phyloP scores from a whole-genome alignment of 306 rosid genomes.

The Glycine latifolia region DNA sequence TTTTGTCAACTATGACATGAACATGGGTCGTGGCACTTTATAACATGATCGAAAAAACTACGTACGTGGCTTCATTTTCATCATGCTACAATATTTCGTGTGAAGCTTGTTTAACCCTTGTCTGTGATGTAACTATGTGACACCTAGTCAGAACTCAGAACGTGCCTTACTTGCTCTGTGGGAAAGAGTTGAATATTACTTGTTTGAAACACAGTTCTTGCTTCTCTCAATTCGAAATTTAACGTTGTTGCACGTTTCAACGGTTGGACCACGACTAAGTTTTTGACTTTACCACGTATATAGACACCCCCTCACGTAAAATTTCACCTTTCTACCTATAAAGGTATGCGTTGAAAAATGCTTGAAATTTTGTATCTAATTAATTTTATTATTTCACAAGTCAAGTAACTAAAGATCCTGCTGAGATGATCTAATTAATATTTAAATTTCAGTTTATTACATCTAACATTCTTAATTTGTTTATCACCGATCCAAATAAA shows the following conservation, averaged over 20 bases:
- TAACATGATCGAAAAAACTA: neutral
- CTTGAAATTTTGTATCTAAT: neutral
- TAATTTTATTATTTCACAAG: neutral
- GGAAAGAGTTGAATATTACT: constrained; percentile 36
- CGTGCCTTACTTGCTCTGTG: neutral
- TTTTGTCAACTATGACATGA: constrained; percentile 23
- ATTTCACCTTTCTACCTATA: neutral
- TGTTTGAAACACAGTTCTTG: constrained; percentile 6
- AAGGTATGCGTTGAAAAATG: no score
- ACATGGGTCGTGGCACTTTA: neutral
- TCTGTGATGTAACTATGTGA: neutral
- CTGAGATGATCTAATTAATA: neutral
- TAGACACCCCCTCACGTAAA: constrained; percentile 24
- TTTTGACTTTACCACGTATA: constrained; percentile 5
- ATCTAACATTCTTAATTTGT: no score
- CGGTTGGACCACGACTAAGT: neutral
- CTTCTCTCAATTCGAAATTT: neutral
- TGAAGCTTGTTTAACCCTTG: neutral
- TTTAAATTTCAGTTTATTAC: neutral
- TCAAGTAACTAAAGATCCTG: neutral
- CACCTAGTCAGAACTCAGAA: neutral
- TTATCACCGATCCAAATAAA: no score
- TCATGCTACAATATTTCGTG: neutral
- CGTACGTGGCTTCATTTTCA: constrained; percentile 40
- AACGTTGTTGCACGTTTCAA: constrained; percentile 4